Evolutionary conservation across 2,329 filamentous ascomycete species (phyloP).

Genomic region (Colletotrichum aenigma): DNA sequence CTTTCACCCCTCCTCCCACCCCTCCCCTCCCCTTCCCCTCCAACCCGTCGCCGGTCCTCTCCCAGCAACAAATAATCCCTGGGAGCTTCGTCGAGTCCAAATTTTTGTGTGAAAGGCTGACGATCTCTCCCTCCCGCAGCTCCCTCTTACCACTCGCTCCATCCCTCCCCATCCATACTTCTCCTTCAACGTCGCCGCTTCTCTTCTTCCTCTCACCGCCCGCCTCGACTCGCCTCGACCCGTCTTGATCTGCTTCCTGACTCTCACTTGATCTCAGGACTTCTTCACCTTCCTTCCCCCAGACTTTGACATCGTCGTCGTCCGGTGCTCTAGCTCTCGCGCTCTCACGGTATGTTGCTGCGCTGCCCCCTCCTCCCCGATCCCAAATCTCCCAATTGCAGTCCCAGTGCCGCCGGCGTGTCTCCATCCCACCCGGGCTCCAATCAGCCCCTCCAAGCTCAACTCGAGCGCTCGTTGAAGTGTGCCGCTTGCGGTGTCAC

Average conservation of each 20-base stretch:
- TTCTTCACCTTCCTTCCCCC: constrained; percentile 5
- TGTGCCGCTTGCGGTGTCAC: constrained; percentile 14
- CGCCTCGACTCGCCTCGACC: constrained; percentile 1
- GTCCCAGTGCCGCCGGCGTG: background rate
- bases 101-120: constrained; percentile 26
- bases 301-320: constrained; percentile 19
- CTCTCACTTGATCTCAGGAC: constrained; percentile 21
- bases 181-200: constrained; percentile 21
- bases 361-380: background rate
- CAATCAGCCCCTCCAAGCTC: background rate
- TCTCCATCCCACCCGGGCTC: background rate
- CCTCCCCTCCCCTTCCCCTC: background rate
- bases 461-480: background rate
- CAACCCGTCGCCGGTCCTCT: background rate
- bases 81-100: constrained; percentile 21
- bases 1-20: constrained; percentile 6
- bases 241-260: constrained; percentile 8
- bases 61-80: constrained; percentile 24
- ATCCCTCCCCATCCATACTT: constrained; percentile 21
- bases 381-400: background rate
- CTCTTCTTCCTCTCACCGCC: constrained; percentile 21
- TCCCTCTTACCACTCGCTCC: constrained; percentile 17
- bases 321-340: constrained; percentile 9
- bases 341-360: constrained; percentile 11
- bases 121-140: constrained; percentile 23